Conservation (phyloP, 1,284 basidiomycete species). For the Austroboletus niveus region DNA sequence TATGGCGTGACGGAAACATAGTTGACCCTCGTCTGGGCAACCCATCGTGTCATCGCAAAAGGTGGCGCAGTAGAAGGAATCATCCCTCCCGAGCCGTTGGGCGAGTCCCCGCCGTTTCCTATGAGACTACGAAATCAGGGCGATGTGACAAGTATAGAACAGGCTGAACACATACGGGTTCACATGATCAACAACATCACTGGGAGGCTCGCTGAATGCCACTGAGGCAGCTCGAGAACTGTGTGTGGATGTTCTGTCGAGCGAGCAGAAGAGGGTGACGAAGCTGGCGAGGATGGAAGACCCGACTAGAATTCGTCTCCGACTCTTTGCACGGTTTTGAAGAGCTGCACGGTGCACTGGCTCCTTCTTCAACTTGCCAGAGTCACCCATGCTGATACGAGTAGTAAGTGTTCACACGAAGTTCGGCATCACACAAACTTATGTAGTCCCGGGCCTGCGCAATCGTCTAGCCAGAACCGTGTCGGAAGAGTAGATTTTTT, state of each 20-base stretch:
- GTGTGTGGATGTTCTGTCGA: constrained; percentile 1
- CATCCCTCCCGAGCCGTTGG: constrained; percentile 67
- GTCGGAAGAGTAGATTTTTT: no score
- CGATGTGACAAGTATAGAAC: neutral
- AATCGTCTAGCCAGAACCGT: no score
- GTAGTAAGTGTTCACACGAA: no score
- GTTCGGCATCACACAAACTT: no score
- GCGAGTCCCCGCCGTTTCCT: constrained; percentile 68
- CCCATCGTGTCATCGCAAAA: constrained; percentile 83
- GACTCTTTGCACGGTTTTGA: neutral
- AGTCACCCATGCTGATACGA: no score
- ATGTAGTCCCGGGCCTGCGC: no score
- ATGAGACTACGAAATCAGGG: constrained; percentile 45
- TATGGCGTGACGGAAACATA: constrained; percentile 79
- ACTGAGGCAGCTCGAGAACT: neutral
- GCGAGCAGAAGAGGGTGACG: constrained; percentile 10
- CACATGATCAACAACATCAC: constrained; percentile 49
- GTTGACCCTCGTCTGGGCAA: constrained; percentile 67
- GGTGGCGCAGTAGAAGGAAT: constrained; percentile 75
- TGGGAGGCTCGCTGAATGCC: constrained; percentile 32
- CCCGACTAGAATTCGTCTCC: neutral
- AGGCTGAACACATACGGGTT: constrained; percentile 44
- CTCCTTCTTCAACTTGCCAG: no score
- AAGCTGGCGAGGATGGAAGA: constrained; percentile 12
- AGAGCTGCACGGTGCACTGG: no score